Conservation (phyloP, 441 rosid species). For the Monsonia emarginata region DNA sequence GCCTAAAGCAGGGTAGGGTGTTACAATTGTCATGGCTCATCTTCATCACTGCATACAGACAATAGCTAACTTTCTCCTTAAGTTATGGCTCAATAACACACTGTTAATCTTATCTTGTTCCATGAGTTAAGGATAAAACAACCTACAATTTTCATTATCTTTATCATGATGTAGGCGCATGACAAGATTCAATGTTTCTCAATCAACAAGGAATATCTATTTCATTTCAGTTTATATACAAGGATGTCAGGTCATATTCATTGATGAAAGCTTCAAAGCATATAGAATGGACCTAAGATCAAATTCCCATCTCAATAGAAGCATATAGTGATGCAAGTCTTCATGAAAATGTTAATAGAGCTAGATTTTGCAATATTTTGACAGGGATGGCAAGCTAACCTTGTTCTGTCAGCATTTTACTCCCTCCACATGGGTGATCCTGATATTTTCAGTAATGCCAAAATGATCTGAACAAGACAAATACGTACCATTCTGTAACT, state of each 20-base stretch:
- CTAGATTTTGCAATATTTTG: slow-evolving; percentile 2
- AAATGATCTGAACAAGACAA: slow-evolving; percentile 2
- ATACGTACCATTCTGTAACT: not conserved
- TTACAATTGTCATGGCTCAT: not conserved
- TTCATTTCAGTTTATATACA: not conserved
- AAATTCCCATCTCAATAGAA: not conserved
- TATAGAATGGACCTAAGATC: slow-evolving; percentile 4
- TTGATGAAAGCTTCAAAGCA: not conserved
- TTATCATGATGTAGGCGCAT: not conserved
- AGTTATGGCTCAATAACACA: not conserved
- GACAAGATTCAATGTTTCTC: not conserved
- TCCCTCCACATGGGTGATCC: slow-evolving; percentile 2
- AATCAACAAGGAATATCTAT: not conserved
- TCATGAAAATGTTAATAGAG: not conserved
- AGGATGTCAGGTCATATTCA: not conserved
- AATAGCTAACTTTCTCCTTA: not conserved
- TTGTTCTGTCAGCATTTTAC: not conserved
- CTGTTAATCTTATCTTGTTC: slow-evolving; percentile 1
- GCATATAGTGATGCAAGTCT: not conserved
- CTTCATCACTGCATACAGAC: not conserved
- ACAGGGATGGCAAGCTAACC: slow-evolving; percentile 16
- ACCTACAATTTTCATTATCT: not conserved
- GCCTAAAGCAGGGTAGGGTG: not conserved
- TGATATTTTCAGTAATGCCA: slow-evolving; percentile 13
- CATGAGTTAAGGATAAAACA: not conserved